Percentiles rank a stretch among this genome's conserved stretches.
These are phyloP conservation scores for Verticillium klebahnii DNA, from an alignment of 2,329 filamentous ascomycete genomes.

Conservation along the genomic window DNA sequence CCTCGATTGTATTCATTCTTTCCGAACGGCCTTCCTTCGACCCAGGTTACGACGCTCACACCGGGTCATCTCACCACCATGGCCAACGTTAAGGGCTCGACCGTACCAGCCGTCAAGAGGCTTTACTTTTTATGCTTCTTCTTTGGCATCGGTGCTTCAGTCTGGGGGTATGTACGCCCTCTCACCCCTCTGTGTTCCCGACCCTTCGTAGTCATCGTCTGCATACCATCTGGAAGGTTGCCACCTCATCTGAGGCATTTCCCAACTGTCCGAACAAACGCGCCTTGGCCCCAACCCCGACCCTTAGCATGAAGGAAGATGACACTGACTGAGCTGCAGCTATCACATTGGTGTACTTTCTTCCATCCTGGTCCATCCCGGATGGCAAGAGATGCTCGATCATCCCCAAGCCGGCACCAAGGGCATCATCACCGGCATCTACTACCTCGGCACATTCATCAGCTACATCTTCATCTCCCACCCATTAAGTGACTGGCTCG, in stretches of 20 bases:
- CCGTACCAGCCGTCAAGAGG: slow-evolving; percentile 24
- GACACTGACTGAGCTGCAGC: slow-evolving; percentile 19
- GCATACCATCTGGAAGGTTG: not conserved
- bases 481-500: slow-evolving; percentile 43
- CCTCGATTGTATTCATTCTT: too few species aligned
- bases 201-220: too few species aligned
- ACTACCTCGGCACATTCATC: slow-evolving; percentile 52
- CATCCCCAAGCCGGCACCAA: slow-evolving; percentile 38
- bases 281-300: not conserved
- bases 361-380: slow-evolving; percentile 50
- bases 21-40: too few species aligned
- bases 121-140: slow-evolving; percentile 45
- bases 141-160: slow-evolving; percentile 50
- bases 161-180: slow-evolving; percentile 43
- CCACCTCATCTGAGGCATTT: not conserved
- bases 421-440: slow-evolving; percentile 51
- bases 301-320: not conserved
- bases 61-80: slow-evolving; percentile 3
- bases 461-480: slow-evolving; percentile 53
- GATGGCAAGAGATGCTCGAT: slow-evolving; percentile 43
- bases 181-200: not conserved
- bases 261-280: too few species aligned
- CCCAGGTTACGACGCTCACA: too few species aligned
- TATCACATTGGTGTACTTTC: slow-evolving; percentile 56
- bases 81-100: slow-evolving; percentile 17